These are phyloP conservation scores for Heliocybe sulcata DNA, from an alignment of 1,284 basidiomycete genomes.

Conservation along the genomic window DNA sequence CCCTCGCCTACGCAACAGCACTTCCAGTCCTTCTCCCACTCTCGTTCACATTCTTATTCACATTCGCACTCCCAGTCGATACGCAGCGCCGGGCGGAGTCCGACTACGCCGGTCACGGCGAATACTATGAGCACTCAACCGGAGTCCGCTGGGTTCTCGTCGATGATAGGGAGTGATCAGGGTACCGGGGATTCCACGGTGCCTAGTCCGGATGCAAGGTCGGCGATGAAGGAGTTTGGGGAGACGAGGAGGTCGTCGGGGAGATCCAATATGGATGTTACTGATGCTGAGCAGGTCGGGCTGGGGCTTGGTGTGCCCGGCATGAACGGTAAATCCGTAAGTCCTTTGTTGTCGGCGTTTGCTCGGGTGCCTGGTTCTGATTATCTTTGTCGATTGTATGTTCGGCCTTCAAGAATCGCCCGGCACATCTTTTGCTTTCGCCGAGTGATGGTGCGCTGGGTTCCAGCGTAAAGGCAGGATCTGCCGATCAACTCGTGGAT, in stretches of 20 bases:
- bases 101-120: background rate
- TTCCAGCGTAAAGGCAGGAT: slow-evolving; percentile 25
- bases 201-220: background rate
- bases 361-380: slow-evolving; percentile 2
- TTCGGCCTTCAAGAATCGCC: slow-evolving; percentile 25
- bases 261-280: slow-evolving; percentile 11
- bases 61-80: slow-evolving; percentile 38
- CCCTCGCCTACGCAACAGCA: background rate
- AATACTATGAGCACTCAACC: slow-evolving; percentile 29
- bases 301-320: slow-evolving; percentile 16
- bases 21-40: slow-evolving; percentile 18
- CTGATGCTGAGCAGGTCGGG: slow-evolving; percentile 12
- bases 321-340: slow-evolving; percentile 8
- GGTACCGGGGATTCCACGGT: background rate
- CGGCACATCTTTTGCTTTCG: slow-evolving; percentile 42
- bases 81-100: slow-evolving; percentile 11
- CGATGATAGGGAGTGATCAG: background rate
- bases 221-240: background rate
- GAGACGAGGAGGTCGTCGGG: slow-evolving; percentile 17
- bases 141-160: slow-evolving; percentile 18
- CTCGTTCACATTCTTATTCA: slow-evolving; percentile 30
- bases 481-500: slow-evolving; percentile 21
- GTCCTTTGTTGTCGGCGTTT: background rate
- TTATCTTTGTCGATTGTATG: slow-evolving; percentile 3
- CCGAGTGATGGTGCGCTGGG: slow-evolving; percentile 57